Evolutionary conservation across 768 basidiomycete species (phyloP).

Genomic region (Lentinula detonsa): DNA sequence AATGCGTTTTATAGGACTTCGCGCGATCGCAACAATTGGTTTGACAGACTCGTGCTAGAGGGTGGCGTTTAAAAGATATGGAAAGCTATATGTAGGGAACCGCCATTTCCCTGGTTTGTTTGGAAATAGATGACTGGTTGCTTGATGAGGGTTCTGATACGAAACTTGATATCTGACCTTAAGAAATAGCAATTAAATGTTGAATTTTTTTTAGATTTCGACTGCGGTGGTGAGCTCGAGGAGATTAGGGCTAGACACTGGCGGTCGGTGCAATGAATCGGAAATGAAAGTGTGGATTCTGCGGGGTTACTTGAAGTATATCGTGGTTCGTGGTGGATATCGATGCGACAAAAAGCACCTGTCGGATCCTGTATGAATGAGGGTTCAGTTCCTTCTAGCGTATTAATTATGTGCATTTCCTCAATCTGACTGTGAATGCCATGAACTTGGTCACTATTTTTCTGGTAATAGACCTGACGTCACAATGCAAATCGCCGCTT

Average conservation of each 20-base stretch:
- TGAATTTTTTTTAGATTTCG: too few relatives aligned
- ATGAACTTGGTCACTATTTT: too few relatives aligned
- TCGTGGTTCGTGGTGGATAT: background rate
- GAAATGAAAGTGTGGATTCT: background rate
- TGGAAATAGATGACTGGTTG: background rate
- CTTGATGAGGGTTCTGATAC: background rate
- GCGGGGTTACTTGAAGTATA: background rate
- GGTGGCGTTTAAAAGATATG: background rate
- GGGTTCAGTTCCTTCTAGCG: background rate
- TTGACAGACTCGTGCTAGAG: background rate
- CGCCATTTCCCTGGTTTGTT: background rate
- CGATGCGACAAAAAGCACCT: background rate
- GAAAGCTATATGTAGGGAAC: background rate
- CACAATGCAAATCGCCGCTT: background rate
- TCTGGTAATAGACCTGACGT: background rate
- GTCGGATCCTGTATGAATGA: background rate
- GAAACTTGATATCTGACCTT: background rate
- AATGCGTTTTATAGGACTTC: background rate
- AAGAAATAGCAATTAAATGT: background rate
- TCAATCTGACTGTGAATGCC: too few relatives aligned
- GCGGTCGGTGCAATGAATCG: background rate
- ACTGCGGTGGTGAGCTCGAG: background rate
- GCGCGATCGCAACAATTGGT: background rate
- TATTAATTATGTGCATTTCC: too few relatives aligned
- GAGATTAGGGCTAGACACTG: background rate